These are phyloP conservation scores for Cucurbita argyrosperma DNA, from an alignment of 306 rosid species.

Conservation along the genomic window DNA sequence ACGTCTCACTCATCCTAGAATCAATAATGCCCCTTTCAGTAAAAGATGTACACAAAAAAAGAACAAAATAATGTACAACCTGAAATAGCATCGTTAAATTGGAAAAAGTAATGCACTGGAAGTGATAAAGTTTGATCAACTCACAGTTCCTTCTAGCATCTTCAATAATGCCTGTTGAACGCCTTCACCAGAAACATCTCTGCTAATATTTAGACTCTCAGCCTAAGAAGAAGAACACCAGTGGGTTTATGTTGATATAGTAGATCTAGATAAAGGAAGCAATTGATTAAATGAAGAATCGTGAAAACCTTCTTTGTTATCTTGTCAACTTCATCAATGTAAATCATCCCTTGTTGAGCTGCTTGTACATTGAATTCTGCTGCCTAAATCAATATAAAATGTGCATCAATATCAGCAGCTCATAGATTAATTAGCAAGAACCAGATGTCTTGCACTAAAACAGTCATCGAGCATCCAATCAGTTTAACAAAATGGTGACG, in stretches of 20 bases:
- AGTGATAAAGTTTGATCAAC: conserved; percentile 12
- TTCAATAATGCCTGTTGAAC: conserved; percentile 94
- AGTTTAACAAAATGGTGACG: neutral
- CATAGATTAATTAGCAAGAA: neutral
- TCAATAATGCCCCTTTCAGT: neutral
- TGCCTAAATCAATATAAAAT: conserved; percentile 35
- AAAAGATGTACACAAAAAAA: neutral
- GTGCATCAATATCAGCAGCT: neutral
- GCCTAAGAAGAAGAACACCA: conserved; percentile 37
- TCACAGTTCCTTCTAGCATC: conserved; percentile 99
- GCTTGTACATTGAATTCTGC: conserved; percentile 96
- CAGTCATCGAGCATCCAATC: neutral
- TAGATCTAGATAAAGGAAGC: conserved; percentile 3
- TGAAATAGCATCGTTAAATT: neutral
- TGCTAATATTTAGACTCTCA: conserved; percentile 81
- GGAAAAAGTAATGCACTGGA: neutral
- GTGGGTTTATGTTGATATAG: conserved; percentile 5
- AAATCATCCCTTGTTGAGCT: conserved; percentile 95
- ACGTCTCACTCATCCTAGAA: neutral
- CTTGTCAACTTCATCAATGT: conserved; percentile 98
- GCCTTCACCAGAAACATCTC: conserved; percentile 98
- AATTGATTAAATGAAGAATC: neutral
- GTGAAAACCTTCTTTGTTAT: conserved; percentile 85
- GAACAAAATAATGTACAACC: neutral
- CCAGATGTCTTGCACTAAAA: neutral